Base-by-base conservation (phyloP, 495 filamentous ascomycete species). In the Trichoderma reesei region DNA sequence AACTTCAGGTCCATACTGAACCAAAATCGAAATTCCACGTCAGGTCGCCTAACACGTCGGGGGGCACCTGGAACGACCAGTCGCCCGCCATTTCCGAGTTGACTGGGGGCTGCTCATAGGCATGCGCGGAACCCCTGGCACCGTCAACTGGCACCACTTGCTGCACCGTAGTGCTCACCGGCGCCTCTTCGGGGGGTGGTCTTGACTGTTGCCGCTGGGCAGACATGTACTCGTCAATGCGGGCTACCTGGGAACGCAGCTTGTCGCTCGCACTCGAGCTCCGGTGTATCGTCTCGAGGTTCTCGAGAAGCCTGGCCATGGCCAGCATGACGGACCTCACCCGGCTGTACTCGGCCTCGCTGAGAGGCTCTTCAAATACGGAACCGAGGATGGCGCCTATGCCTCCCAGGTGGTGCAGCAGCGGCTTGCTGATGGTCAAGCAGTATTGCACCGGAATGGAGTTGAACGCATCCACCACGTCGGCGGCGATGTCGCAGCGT, bases 301-400 rank as follows among this genome's bases (percentile, higher is more conserved):
- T 77, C 41, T 76, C 68, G 9, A 83, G 74, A 18, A 83, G 74
- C 41, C 78, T 72, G 16, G 79, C 80, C 76, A 83, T 81, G 62
- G 76, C 69, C 62, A 72, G 74, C 68, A 83, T 70, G 26, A 81
- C 68, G n/a, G 69, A 73, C 44, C 79, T 74, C 18, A 80, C 73
- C 61, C 74, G 74, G 20, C 70, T 66, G 65, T 80, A 82, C 7
- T 75, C 76, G 61, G 69, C 69, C 68, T 82, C 79, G 13, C 75
- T 79, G 37, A 82, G 63, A 41, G 71, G 76, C 5, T 78, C 78
- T 67, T 82, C 77, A 69, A 82, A 77, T 56, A 79, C 76, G 7
- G 78, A 80, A 11, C 74, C 74, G 18, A 83, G 72, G 63, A 83
- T 81, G 16, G 72, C 74, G 20, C 79, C 81, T 41, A 83, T 79